Percentiles rank a stretch among this genome's conserved stretches.
Evolutionary conservation across 768 basidiomycete genomes (phyloP).

Genomic region (Phylloporus sp.): DNA sequence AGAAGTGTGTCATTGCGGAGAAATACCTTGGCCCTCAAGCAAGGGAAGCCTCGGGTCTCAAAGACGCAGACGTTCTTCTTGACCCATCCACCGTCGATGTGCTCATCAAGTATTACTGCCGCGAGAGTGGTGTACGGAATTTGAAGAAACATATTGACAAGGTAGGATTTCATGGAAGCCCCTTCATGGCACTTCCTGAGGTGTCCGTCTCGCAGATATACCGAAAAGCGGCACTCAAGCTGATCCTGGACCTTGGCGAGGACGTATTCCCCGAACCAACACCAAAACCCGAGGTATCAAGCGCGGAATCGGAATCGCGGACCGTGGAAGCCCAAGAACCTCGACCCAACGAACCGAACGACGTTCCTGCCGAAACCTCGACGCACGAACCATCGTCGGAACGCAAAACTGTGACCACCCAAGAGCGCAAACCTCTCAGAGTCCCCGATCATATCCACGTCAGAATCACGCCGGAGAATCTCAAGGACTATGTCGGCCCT

Average conservation of each 20-base stretch:
- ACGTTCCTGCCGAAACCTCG: conserved; percentile 14
- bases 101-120: conserved; percentile 94
- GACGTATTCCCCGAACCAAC: conserved; percentile 71
- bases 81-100: conserved; percentile 74
- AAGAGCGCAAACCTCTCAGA: conserved; percentile 70
- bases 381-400: conserved; percentile 29
- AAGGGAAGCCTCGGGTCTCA: conserved; percentile 83
- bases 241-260: conserved; percentile 89
- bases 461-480: conserved; percentile 74
- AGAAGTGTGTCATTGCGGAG: conserved; percentile 84
- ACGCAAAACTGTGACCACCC: conserved; percentile 63
- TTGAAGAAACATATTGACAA: conserved; percentile 99
- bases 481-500: conserved; percentile 96
- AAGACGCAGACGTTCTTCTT: conserved; percentile 75
- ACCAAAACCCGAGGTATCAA: conserved; percentile 15
- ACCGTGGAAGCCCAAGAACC: conserved; percentile 54
- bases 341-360: conserved; percentile 33
- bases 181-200: background rate
- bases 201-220: conserved; percentile 60
- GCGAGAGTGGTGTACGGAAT: conserved; percentile 95
- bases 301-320: conserved; percentile 17
- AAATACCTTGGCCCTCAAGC: conserved; percentile 91
- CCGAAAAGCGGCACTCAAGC: conserved; percentile 88
- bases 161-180: conserved; percentile 40
- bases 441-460: conserved; percentile 79